A percentile compares a stretch with the other conserved stretches of the same genome.
Evolutionary conservation across 495 filamentous ascomycete genomes (phyloP).

Genomic region (Apiosordaria backusii): DNA sequence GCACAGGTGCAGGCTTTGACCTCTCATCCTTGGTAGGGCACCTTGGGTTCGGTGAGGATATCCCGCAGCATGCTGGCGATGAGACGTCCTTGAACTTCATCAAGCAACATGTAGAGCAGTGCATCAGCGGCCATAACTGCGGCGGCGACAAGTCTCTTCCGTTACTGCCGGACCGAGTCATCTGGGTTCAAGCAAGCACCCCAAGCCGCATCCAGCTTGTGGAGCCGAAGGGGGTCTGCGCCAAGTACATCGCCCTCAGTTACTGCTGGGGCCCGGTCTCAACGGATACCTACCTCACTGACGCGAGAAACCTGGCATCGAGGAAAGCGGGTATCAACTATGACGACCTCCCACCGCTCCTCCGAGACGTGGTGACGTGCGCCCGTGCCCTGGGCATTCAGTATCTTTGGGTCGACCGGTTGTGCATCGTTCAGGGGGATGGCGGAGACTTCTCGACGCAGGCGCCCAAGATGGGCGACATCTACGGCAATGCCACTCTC

Average conservation of each 20-base stretch:
- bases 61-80: neutral
- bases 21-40: conserved; percentile 6
- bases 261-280: conserved; percentile 19
- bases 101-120: no score
- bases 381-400: conserved; percentile 10
- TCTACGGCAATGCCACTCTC: conserved; percentile 16
- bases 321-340: conserved; percentile 1
- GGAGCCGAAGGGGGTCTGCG: conserved; percentile 5
- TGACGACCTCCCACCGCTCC: conserved; percentile 8
- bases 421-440: conserved; percentile 24
- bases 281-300: conserved; percentile 11
- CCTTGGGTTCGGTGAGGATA: conserved; percentile 5
- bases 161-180: no score
- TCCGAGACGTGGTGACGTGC: conserved; percentile 12
- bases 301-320: neutral
- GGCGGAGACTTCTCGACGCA: conserved; percentile 5
- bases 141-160: no score
- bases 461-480: conserved; percentile 16
- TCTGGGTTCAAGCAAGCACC: neutral
- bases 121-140: no score
- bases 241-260: conserved; percentile 16
- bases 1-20: conserved; percentile 3
- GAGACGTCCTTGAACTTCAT: neutral
- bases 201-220: conserved; percentile 12
- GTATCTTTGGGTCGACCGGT: conserved; percentile 23